These are phyloP conservation scores for Sporothrix globosa DNA, from an alignment of 2,329 filamentous ascomycete species.

Conservation along the genomic window DNA sequence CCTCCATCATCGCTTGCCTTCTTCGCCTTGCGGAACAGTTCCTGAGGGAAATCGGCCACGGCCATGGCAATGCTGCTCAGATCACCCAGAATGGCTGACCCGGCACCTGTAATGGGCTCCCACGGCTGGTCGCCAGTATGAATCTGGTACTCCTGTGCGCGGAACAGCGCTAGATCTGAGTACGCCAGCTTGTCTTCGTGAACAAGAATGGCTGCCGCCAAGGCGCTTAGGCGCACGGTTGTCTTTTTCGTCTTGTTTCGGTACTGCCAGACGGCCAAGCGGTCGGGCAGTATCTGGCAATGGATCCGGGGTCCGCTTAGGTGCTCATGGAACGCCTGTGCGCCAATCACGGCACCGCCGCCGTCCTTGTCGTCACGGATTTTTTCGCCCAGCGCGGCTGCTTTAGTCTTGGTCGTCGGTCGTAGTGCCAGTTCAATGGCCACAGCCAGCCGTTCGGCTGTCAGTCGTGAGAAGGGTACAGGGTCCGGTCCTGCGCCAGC, in stretches of 20 bases:
- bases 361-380: conserved; percentile 44
- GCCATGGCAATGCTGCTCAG: conserved; percentile 79
- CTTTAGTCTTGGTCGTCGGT: conserved; percentile 10
- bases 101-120: conserved; percentile 77
- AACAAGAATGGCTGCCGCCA: conserved; percentile 70
- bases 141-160: conserved; percentile 63
- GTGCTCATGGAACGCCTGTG: conserved; percentile 70
- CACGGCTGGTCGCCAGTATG: conserved; percentile 74
- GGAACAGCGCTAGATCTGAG: conserved; percentile 68
- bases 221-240: conserved; percentile 63
- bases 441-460: conserved; percentile 65
- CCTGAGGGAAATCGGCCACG: conserved; percentile 70
- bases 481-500: conserved; percentile 73
- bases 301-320: conserved; percentile 63
- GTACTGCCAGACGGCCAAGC: conserved; percentile 75
- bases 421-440: conserved; percentile 54
- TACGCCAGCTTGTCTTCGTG: conserved; percentile 65
- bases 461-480: conserved; percentile 70
- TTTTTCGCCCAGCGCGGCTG: background rate
- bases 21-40: conserved; percentile 47
- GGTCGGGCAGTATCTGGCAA: conserved; percentile 69
- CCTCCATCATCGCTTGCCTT: conserved; percentile 34
- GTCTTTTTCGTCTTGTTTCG: background rate
- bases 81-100: conserved; percentile 80
- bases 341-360: conserved; percentile 56